Base-by-base conservation (phyloP, 805 yeast species). In the Candida arabinofermentans region DNA sequence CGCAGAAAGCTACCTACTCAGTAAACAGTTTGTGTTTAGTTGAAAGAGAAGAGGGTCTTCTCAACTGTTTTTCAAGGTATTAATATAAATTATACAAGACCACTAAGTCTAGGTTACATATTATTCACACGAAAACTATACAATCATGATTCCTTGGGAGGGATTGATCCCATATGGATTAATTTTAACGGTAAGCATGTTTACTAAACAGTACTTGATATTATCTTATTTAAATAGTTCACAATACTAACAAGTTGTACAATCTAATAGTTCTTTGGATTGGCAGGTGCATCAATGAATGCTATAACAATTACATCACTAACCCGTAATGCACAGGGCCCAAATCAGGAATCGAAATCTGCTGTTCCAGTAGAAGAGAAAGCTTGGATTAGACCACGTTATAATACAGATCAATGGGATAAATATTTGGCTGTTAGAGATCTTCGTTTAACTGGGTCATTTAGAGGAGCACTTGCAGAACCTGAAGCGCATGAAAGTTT, bases 401-500 rank as follows among this genome's bases (percentile, higher is more conserved):
- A 63, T 51, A 66, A 68, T 51, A 59, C 77, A 27, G 82, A 77
- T 59, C 70, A 70, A 50, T 77, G 77, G 72, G 82, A 77, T 52
- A 61, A 64, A 59, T 62, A 68, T 44, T 61, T 66, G 73, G 79
- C 86, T 65, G 83, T 82, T 49, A 73, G 96, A 56, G 96, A 86
- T 62, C 70, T 74, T 57, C 71, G 91, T 50, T 68, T 86, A 55
- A 86, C 95, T 9, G 95, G 95, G 21, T 70, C 72, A 32, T 71
- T 67, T 55, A 72, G 95, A 58, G 90, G 81, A 29, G 91, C 85
- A 59, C 61, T 72, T 37, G 79, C 77, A 48, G 74, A 70, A 33
- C 75, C 89, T 6, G 65, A 73, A 31, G 95, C 95, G 4, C 88
- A 89, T 29, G 90, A 83, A 46, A 74, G 71, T 24, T 86, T 87